These are phyloP conservation scores for Taiozyma sp. DNA, from an alignment of 1,139 yeast genomes.

Conservation along the genomic window DNA sequence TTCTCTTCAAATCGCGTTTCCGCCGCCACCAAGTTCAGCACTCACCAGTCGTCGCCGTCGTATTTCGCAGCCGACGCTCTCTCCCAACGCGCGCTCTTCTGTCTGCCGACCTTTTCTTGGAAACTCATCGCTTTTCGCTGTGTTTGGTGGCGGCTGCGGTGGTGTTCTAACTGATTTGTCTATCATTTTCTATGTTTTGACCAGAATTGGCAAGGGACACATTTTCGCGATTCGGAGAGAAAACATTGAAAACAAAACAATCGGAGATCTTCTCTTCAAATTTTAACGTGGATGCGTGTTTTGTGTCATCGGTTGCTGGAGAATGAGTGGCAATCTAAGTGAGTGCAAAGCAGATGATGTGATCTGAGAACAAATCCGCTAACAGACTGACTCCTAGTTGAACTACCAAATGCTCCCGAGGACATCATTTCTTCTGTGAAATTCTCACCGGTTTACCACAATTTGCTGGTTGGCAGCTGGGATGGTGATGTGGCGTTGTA, in stretches of 20 bases:
- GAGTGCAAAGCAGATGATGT: background rate
- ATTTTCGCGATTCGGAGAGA: background rate
- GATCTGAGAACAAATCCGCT: background rate
- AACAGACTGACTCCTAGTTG: conserved; percentile 5
- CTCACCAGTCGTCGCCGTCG: conserved; percentile 59
- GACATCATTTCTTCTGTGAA: conserved; percentile 29
- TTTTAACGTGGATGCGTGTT: background rate
- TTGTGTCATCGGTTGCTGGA: background rate
- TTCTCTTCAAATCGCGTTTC: background rate
- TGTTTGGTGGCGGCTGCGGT: background rate
- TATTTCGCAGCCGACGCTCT: conserved; percentile 48
- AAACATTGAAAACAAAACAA: background rate
- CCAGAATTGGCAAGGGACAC: background rate
- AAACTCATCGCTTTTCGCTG: conserved; percentile 8
- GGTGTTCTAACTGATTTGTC: background rate
- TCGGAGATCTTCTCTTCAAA: too few species aligned
- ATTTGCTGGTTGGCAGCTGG: conserved; percentile 39
- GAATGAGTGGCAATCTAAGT: background rate
- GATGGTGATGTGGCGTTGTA: conserved; percentile 36
- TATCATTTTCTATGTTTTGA: background rate
- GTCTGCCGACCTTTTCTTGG: conserved; percentile 43
- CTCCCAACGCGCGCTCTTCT: conserved; percentile 60
- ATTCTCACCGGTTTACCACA: conserved; percentile 30
- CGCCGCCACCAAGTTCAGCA: conserved; percentile 6
- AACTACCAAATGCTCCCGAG: conserved; percentile 14